Conservation (phyloP, 2,329 filamentous ascomycete species). For the Xylariaceae sp. region DNA sequence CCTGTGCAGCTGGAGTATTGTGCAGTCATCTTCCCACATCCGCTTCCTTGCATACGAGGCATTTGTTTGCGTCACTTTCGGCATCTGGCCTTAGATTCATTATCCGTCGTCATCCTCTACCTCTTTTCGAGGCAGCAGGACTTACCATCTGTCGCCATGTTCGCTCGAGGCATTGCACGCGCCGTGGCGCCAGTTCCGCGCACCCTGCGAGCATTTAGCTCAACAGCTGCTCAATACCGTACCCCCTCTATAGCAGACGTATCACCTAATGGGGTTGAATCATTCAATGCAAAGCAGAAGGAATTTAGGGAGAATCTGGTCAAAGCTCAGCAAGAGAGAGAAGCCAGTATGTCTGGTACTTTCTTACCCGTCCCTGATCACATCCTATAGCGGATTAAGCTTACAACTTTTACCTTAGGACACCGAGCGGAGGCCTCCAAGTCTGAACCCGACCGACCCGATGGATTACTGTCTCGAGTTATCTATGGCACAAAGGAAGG, state of each 20-base stretch:
- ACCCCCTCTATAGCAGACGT: constrained; percentile 88
- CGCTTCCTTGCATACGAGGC: not conserved
- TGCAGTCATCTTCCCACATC: not conserved
- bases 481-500: constrained; percentile 98
- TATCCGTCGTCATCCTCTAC: not conserved
- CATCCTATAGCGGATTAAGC: constrained; percentile 51
- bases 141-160: constrained; percentile 49
- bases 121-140: not conserved
- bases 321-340: constrained; percentile 78
- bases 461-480: constrained; percentile 79
- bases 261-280: constrained; percentile 70
- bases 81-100: constrained; percentile 13
- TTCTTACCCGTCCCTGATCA: constrained; percentile 36
- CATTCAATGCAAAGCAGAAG: constrained; percentile 84
- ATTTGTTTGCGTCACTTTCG: constrained; percentile 3
- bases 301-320: constrained; percentile 84
- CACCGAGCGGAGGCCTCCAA: constrained; percentile 63
- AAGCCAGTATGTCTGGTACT: constrained; percentile 74
- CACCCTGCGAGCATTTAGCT: constrained; percentile 64
- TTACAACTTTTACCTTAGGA: constrained; percentile 58
- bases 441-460: constrained; percentile 67
- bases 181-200: constrained; percentile 54
- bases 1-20: not conserved
- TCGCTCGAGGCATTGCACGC: constrained; percentile 59
- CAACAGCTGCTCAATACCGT: constrained; percentile 55